Base-by-base conservation (phyloP, 768 basidiomycete species). In the Suillus ampliporus region DNA sequence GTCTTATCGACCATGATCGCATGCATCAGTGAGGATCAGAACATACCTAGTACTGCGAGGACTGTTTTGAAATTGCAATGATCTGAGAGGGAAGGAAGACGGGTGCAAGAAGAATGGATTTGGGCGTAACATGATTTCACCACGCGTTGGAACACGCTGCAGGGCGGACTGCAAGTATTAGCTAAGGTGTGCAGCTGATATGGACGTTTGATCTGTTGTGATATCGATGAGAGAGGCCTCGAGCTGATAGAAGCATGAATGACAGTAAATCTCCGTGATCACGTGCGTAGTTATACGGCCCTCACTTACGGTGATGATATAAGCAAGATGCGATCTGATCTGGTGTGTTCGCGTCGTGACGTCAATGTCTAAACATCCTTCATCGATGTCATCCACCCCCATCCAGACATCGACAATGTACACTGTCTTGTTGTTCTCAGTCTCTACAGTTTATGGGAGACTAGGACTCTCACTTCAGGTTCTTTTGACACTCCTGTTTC, bases 111-210 rank as follows among this genome's bases (percentile, higher is more conserved):
- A 56, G 1, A 11, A 4, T 56, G 10, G 19, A 11, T 56, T 56
- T 38, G 17, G 17, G 21, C 38, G 28, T 23, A n/a, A 38, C 40
- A 56, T 40, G 6, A 19, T 13, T 28, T 26, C 23, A 10, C 38
- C 11, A 56, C 54, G 19, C 54, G 54, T 40, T 56, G 38, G 23
- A 56, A 40, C 23, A 56, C 37, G 38, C 54, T 19, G 34, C 51
- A 21, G 51, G 13, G 17, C 52, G 13, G n/a, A n/a, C n/a, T 35
- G 52, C 52, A 53, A 7, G 34, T 53, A n/a, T 34, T 31, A 31
- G 50, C 28, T 31, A 51, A 51, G 28, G 28, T 51, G 28, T 5
- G 14, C 28, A 51, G 50, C 50, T 51, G 50, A 51, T 28, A 52
- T 11, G 35, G 52, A 34, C 34, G 31, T 21, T 19, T 5, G 48